Percentiles rank a stretch among this genome's conserved stretches.
Evolutionary conservation across 352 stramenopile genomes (phyloP).

Genomic region (Pythium coloratum): DNA sequence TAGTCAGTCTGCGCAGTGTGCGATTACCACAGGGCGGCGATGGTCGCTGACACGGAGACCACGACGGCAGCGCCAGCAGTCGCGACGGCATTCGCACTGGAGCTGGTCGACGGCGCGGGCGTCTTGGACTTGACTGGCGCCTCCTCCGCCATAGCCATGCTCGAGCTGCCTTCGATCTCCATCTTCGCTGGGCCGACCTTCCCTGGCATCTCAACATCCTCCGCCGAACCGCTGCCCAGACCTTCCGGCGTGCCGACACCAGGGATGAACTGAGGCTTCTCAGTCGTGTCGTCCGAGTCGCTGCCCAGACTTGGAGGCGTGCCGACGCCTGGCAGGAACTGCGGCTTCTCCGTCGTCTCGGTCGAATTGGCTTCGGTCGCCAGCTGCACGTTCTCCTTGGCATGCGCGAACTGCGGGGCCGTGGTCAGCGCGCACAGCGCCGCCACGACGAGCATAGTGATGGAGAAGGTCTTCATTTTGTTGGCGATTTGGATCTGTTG

Average conservation of each 20-base stretch:
- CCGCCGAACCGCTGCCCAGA: neutral
- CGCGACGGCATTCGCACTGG: conserved; percentile 1
- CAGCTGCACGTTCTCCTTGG: conserved; percentile 3
- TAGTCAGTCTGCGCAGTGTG: neutral
- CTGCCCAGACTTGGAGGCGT: conserved; percentile 15
- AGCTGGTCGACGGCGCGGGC: neutral
- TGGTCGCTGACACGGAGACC: conserved; percentile 1
- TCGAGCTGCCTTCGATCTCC: conserved; percentile 2
- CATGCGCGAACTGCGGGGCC: neutral
- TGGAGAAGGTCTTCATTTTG: conserved; percentile 24
- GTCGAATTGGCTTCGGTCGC: conserved; percentile 1
- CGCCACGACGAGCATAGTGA: conserved; percentile 10
- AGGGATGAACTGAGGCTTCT: conserved; percentile 12
- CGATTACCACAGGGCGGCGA: conserved; percentile 7
- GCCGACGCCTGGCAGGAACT: conserved; percentile 27
- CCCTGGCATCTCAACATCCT: neutral
- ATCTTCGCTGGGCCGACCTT: conserved; percentile 3
- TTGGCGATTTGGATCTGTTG: conserved; percentile 7
- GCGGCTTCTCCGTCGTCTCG: conserved; percentile 1
- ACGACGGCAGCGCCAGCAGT: conserved; percentile 5
- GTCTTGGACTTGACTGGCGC: conserved; percentile 11
- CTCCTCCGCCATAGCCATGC: conserved; percentile 6
- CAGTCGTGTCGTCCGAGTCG: neutral
- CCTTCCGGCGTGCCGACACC: neutral
- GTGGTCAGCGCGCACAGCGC: conserved; percentile 6